phyloP scores from a whole-genome alignment of 2,329 filamentous ascomycete genomes.

The Colletotrichum acutatum region DNA sequence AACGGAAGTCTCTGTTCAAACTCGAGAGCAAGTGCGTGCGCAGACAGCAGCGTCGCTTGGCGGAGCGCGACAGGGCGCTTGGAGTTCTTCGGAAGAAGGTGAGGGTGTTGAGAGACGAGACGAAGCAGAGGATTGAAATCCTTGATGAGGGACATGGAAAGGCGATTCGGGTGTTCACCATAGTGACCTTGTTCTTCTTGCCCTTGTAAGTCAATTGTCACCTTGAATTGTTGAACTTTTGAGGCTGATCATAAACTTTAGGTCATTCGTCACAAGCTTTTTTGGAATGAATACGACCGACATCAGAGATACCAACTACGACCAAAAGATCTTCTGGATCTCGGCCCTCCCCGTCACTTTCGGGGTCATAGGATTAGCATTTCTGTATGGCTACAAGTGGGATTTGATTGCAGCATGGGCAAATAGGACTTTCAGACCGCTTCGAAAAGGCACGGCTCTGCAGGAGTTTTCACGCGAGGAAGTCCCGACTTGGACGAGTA shows the following conservation, averaged over 20 bases:
- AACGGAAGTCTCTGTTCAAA: slow-evolving; percentile 6
- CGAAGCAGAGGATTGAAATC: slow-evolving; percentile 42
- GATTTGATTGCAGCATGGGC: slow-evolving; percentile 19
- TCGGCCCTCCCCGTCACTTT: slow-evolving; percentile 51
- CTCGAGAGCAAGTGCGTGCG: slow-evolving; percentile 6
- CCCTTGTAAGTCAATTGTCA: slow-evolving; percentile 41
- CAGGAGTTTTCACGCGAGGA: neutral
- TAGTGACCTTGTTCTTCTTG: slow-evolving; percentile 53
- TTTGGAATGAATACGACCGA: slow-evolving; percentile 58
- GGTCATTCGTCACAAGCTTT: slow-evolving; percentile 45
- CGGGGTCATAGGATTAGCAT: slow-evolving; percentile 41
- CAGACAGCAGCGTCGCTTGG: neutral
- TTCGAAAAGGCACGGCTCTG: neutral
- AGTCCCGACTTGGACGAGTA: neutral
- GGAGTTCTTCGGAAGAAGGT: slow-evolving; percentile 17
- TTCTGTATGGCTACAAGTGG: slow-evolving; percentile 38
- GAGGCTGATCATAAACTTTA: neutral
- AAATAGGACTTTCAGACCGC: neutral
- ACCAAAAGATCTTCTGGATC: slow-evolving; percentile 54
- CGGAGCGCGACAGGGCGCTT: neutral
- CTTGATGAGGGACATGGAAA: slow-evolving; percentile 45
- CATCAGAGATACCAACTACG: slow-evolving; percentile 50
- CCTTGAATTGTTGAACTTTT: no score
- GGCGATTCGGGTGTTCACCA: slow-evolving; percentile 49
- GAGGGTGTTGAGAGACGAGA: slow-evolving; percentile 35